These are phyloP conservation scores for Starmera quercuum DNA, from an alignment of 805 yeast genomes.

Conservation along the genomic window DNA sequence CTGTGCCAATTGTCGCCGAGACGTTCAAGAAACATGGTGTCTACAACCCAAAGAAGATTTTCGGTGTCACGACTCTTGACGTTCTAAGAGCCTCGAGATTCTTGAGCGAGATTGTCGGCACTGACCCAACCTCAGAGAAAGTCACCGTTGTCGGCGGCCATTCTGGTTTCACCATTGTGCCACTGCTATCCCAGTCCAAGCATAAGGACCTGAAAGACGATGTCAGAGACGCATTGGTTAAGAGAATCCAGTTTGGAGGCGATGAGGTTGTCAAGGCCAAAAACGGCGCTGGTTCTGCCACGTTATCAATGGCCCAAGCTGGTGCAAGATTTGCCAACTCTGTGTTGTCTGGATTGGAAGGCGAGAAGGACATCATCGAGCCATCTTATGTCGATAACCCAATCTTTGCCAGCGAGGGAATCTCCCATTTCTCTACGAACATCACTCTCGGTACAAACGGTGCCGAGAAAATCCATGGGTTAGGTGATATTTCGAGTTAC, in stretches of 20 bases:
- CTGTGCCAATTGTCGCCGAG: constrained; percentile 94
- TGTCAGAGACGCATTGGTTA: constrained; percentile 48
- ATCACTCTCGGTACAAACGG: constrained; percentile 92
- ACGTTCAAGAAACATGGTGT: constrained; percentile 79
- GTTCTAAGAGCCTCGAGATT: constrained; percentile 85
- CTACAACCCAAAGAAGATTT: constrained; percentile 85
- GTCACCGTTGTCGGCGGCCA: constrained; percentile 90
- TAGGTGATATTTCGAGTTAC: constrained; percentile 65
- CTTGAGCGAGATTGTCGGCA: constrained; percentile 55
- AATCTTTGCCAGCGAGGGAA: constrained; percentile 79
- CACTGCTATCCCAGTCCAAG: constrained; percentile 43
- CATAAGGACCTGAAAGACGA: constrained; percentile 90
- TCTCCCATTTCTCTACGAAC: constrained; percentile 83
- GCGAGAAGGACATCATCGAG: constrained; percentile 57
- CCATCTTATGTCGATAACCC: constrained; percentile 76
- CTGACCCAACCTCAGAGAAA: constrained; percentile 62
- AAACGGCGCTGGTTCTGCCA: constrained; percentile 92
- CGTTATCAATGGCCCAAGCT: constrained; percentile 90
- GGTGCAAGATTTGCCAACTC: constrained; percentile 72
- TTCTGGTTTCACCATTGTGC: constrained; percentile 92
- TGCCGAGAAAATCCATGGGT: constrained; percentile 70
- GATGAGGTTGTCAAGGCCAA: constrained; percentile 96
- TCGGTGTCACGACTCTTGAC: constrained; percentile 87
- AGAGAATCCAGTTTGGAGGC: constrained; percentile 94
- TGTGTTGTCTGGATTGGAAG: constrained; percentile 56